Conservation (phyloP, 176 grass and related monocot species). For the Dendrocalamus sinicus region DNA sequence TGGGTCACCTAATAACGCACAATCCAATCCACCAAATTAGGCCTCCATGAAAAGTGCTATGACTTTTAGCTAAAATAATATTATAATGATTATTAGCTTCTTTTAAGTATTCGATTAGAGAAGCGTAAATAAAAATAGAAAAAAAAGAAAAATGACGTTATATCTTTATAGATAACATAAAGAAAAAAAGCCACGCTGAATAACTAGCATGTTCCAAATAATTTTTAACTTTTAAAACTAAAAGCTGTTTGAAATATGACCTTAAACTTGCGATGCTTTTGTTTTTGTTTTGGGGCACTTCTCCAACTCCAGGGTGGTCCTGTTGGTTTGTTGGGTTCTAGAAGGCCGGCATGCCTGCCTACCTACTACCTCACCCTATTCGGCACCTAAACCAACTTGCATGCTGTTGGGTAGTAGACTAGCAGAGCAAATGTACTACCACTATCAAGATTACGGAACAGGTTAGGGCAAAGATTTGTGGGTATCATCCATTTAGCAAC, state of each 20-base stretch:
- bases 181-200: too few species aligned
- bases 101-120: too few species aligned
- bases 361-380: constrained; percentile 42
- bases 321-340: constrained; percentile 59
- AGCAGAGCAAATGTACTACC: neutral
- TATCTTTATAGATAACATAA: too few species aligned
- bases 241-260: too few species aligned
- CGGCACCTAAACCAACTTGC: constrained; percentile 33
- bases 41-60: too few species aligned
- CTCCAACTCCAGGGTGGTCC: constrained; percentile 26
- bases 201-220: too few species aligned
- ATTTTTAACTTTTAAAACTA: too few species aligned
- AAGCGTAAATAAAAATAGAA: too few species aligned
- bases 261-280: constrained; percentile 16
- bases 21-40: constrained; percentile 36
- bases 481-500: constrained; percentile 38
- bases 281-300: constrained; percentile 20
- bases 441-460: constrained; percentile 13
- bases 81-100: too few species aligned
- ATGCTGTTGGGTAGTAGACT: constrained; percentile 1
- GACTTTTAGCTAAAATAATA: too few species aligned
- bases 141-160: too few species aligned
- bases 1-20: constrained; percentile 48
- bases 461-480: constrained; percentile 15
- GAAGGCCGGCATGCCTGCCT: constrained; percentile 40